Conservation (phyloP, 768 basidiomycete genomes). For the Leccinum longicurvipes region DNA sequence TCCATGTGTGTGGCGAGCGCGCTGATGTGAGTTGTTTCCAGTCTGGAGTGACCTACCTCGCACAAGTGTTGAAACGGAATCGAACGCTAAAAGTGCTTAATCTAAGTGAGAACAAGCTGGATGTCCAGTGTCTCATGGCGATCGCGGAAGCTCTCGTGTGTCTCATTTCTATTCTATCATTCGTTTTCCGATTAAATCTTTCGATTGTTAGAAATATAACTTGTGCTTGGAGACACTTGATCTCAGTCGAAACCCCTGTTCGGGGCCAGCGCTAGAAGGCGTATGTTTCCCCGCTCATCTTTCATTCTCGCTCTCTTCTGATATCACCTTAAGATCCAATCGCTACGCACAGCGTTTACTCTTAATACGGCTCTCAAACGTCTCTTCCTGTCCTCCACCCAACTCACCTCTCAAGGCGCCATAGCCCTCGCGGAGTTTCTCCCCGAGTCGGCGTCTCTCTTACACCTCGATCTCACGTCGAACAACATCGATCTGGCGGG, state of each 20-base stretch:
- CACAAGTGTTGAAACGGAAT: slow-evolving; percentile 50
- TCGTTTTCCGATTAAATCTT: not conserved
- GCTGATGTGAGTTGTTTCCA: slow-evolving; percentile 18
- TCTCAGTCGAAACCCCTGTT: slow-evolving; percentile 89
- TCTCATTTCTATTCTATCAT: too few relatives aligned
- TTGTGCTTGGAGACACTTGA: slow-evolving; percentile 91
- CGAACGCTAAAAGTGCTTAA: too few relatives aligned
- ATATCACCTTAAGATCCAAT: slow-evolving; percentile 57
- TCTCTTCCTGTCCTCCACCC: slow-evolving; percentile 84
- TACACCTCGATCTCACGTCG: slow-evolving; percentile 85
- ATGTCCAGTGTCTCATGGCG: too few relatives aligned
- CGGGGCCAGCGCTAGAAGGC: slow-evolving; percentile 89
- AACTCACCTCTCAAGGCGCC: slow-evolving; percentile 77
- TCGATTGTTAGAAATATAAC: slow-evolving; percentile 81
- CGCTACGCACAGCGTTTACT: slow-evolving; percentile 89
- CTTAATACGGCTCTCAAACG: slow-evolving; percentile 90
- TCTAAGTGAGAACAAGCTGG: too few relatives aligned
- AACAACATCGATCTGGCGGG: slow-evolving; percentile 89
- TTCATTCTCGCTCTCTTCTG: not conserved
- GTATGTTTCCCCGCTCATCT: slow-evolving; percentile 43
- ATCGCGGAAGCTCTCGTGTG: too few relatives aligned
- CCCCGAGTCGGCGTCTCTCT: too few relatives aligned
- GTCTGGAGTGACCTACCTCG: slow-evolving; percentile 24
- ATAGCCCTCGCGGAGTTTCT: slow-evolving; percentile 97
- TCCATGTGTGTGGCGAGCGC: not conserved